These are phyloP conservation scores for Triticum timopheevii DNA, from an alignment of 176 grass and related monocot genomes.

Conservation along the genomic window DNA sequence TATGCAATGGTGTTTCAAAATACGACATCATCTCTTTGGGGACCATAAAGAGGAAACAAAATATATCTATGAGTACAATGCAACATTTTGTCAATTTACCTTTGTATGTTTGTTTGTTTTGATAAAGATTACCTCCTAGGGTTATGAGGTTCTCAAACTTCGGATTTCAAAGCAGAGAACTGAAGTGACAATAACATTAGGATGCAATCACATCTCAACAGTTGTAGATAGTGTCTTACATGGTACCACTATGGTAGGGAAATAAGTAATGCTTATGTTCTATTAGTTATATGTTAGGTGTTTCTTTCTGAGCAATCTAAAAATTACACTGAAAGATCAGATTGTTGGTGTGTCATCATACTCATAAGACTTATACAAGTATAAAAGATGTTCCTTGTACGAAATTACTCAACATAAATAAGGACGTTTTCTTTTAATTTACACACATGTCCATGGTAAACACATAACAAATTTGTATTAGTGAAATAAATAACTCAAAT, in stretches of 20 bases:
- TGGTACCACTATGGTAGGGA: slow-evolving; percentile 19
- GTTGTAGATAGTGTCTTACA: slow-evolving; percentile 24
- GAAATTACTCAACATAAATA: neutral
- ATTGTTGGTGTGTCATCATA: slow-evolving; percentile 17
- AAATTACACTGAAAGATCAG: slow-evolving; percentile 15
- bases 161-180: slow-evolving; percentile 4
- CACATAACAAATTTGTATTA: too few species aligned
- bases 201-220: neutral
- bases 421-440: neutral
- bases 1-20: too few species aligned
- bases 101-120: neutral
- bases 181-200: slow-evolving; percentile 33
- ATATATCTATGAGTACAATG: too few species aligned
- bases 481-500: too few species aligned
- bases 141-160: neutral
- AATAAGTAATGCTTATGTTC: neutral
- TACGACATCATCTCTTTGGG: too few species aligned
- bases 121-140: neutral
- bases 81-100: neutral
- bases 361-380: slow-evolving; percentile 24
- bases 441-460: too few species aligned
- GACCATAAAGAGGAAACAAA: too few species aligned
- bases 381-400: slow-evolving; percentile 18
- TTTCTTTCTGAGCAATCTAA: slow-evolving; percentile 33
- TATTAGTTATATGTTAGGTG: slow-evolving; percentile 28